Conservation (phyloP, 192 early-diverging fungal genomes). For the Mortierella claussenii region DNA sequence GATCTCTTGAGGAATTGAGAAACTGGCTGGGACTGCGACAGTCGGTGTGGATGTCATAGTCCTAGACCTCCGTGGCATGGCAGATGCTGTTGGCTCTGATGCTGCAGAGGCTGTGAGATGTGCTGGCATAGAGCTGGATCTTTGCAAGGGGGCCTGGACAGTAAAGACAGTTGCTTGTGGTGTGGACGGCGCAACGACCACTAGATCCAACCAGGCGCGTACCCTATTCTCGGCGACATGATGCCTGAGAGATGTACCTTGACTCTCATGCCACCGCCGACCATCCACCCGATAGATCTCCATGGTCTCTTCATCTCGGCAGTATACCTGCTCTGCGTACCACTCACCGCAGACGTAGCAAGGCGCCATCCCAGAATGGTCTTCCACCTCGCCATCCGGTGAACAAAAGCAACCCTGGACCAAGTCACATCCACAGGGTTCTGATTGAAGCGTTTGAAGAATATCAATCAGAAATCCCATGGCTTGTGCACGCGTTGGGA, state of each 20-base stretch:
- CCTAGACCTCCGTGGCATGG: neutral
- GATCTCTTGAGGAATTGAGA: constrained; percentile 46
- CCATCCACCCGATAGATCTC: constrained; percentile 20
- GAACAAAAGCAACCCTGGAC: constrained; percentile 36
- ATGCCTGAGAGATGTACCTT: constrained; percentile 27
- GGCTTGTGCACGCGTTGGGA: constrained; percentile 46
- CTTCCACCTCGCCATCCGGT: constrained; percentile 29
- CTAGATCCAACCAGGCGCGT: constrained; percentile 31
- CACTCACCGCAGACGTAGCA: constrained; percentile 53
- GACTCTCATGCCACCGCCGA: constrained; percentile 37
- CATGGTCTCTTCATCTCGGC: constrained; percentile 7
- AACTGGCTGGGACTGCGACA: constrained; percentile 17
- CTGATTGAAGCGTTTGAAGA: constrained; percentile 23
- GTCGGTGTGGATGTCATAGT: neutral
- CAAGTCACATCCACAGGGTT: constrained; percentile 41
- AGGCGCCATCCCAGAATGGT: constrained; percentile 31
- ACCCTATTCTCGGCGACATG: constrained; percentile 30
- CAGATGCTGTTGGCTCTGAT: neutral
- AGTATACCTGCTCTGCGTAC: constrained; percentile 37
- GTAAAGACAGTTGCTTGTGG: too few species aligned
- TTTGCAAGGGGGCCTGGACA: neutral
- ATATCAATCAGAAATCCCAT: constrained; percentile 47
- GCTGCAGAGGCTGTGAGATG: constrained; percentile 1
- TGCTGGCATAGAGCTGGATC: neutral
- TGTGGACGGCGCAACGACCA: constrained; percentile 34